Conservation (phyloP, 2,329 filamentous ascomycete species). For the Fusarium succisae region DNA sequence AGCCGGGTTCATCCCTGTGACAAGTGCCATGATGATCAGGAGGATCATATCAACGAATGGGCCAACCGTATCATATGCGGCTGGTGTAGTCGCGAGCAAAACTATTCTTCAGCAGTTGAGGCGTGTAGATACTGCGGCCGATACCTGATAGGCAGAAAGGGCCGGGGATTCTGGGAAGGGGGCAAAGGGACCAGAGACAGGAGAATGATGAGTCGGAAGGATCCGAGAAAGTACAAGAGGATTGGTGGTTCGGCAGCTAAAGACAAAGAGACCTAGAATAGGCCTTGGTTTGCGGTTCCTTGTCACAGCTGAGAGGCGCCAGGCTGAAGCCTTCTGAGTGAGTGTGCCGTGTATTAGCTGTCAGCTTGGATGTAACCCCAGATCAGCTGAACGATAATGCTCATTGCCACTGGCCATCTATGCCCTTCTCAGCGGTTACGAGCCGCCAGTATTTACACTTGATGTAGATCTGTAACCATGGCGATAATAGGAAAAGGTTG, state of each 20-base stretch:
- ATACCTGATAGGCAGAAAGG: slow-evolving; percentile 72
- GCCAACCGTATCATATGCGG: slow-evolving; percentile 87
- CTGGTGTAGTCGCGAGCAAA: slow-evolving; percentile 82
- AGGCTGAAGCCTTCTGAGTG: slow-evolving; percentile 7
- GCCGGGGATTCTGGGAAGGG: slow-evolving; percentile 84
- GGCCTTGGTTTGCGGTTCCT: background rate
- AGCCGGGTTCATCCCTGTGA: slow-evolving; percentile 68
- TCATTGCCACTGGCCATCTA: slow-evolving; percentile 1
- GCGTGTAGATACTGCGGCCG: slow-evolving; percentile 79
- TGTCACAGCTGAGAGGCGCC: slow-evolving; percentile 18
- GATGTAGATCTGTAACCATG: slow-evolving; percentile 14
- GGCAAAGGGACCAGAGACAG: slow-evolving; percentile 82
- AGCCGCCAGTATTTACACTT: slow-evolving; percentile 16
- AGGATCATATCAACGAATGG: slow-evolving; percentile 81
- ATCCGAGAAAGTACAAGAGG: slow-evolving; percentile 77
- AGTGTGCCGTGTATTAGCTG: background rate
- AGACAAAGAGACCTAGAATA: slow-evolving; percentile 21
- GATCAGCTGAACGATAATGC: slow-evolving; percentile 18
- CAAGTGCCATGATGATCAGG: slow-evolving; percentile 77
- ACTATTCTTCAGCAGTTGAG: slow-evolving; percentile 72
- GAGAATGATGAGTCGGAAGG: slow-evolving; percentile 77
- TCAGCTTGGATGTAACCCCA: slow-evolving; percentile 31
- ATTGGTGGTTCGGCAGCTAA: slow-evolving; percentile 51
- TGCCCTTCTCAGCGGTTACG: slow-evolving; percentile 23
- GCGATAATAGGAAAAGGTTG: background rate